Percentiles rank a stretch among this genome's conserved stretches.
Conservation (phyloP, 2,329 filamentous ascomycete genomes). For the Plenodomus tracheiphilus region DNA sequence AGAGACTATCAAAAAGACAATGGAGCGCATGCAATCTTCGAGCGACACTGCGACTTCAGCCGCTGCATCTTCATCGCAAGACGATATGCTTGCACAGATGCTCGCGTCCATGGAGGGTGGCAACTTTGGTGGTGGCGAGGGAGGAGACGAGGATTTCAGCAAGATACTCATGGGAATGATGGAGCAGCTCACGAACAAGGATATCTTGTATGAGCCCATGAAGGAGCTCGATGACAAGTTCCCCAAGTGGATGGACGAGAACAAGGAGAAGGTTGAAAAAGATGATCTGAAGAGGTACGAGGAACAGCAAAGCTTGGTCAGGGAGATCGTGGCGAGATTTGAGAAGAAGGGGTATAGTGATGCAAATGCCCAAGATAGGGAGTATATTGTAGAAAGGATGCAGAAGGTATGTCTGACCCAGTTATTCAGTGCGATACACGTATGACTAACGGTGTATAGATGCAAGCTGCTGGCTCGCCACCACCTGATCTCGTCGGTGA, state of each 20-base stretch:
- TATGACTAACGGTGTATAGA: no score
- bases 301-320: constrained; percentile 77
- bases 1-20: constrained; percentile 88
- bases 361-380: constrained; percentile 76
- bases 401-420: constrained; percentile 69
- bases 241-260: constrained; percentile 82
- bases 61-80: constrained; percentile 64
- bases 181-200: constrained; percentile 98
- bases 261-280: constrained; percentile 63
- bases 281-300: constrained; percentile 81
- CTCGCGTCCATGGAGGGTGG: constrained; percentile 82
- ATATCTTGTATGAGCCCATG: constrained; percentile 98
- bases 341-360: constrained; percentile 82
- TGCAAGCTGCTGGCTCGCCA: constrained; percentile 93
- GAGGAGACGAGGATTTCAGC: constrained; percentile 80
- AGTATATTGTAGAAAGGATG: constrained; percentile 97
- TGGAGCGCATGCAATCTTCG: constrained; percentile 93
- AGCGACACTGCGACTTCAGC: constrained; percentile 81
- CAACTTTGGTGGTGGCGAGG: constrained; percentile 56
- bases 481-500: constrained; percentile 90
- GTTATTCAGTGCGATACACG: no score
- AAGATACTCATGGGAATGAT: constrained; percentile 98
- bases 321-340: constrained; percentile 86
- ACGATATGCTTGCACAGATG: constrained; percentile 90
- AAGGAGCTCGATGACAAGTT: constrained; percentile 95